These are phyloP conservation scores for Phytophthora rubi DNA, from an alignment of 352 stramenopile species.

Conservation along the genomic window DNA sequence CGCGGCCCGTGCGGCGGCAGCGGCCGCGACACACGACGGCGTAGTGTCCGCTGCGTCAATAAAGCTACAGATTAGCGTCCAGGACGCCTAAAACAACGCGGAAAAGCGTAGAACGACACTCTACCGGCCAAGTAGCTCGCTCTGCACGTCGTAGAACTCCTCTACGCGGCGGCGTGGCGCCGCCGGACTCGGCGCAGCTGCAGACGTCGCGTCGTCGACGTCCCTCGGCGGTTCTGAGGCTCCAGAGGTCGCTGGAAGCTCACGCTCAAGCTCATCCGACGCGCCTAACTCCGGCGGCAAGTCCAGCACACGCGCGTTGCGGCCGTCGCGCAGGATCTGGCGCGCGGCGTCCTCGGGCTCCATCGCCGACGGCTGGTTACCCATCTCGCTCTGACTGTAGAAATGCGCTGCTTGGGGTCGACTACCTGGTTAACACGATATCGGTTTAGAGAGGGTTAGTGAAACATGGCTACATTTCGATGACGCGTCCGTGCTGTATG, in stretches of 20 bases:
- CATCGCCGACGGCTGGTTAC: conserved; percentile 34
- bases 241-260: background rate
- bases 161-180: conserved; percentile 48
- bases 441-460: background rate
- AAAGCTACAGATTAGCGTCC: background rate
- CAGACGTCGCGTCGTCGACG: background rate
- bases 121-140: conserved; percentile 56
- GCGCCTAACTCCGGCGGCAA: conserved; percentile 11
- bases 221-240: background rate
- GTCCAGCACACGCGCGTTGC: conserved; percentile 25
- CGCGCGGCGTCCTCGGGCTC: conserved; percentile 11
- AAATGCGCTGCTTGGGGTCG: conserved; percentile 26
- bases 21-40: conserved; percentile 65
- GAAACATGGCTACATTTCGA: conserved; percentile 14
- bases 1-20: conserved; percentile 55
- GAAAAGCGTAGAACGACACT: background rate
- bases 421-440: background rate
- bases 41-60: conserved; percentile 62
- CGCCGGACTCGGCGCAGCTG: conserved; percentile 12
- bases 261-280: conserved; percentile 4
- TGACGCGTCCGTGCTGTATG: background rate
- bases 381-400: conserved; percentile 22
- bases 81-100: background rate
- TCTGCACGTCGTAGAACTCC: conserved; percentile 65
- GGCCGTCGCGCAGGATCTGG: conserved; percentile 18